phyloP scores from a whole-genome alignment of 164 flowering plant species.

The Stephania yunnanensis region DNA sequence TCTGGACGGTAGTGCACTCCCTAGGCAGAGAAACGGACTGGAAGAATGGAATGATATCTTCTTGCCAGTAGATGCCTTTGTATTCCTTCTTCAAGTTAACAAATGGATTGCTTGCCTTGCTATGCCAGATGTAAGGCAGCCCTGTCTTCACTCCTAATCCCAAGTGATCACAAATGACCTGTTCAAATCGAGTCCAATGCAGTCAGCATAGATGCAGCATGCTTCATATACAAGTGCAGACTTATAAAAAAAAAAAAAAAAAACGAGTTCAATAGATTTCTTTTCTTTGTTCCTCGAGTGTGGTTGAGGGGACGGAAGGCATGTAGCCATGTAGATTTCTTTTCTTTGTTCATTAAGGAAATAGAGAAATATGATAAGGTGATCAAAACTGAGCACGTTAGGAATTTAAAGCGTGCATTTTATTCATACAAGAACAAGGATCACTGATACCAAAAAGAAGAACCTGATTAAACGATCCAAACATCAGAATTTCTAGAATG shows the following conservation, averaged over 20 bases:
- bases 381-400: neutral
- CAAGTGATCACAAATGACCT: conserved; percentile 55
- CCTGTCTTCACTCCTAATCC: conserved; percentile 46
- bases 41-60: conserved; percentile 54
- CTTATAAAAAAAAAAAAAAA: too few species aligned
- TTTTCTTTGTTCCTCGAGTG: too few species aligned
- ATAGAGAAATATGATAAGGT: neutral
- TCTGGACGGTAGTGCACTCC: conserved; percentile 41
- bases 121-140: conserved; percentile 46
- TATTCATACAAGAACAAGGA: neutral
- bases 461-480: neutral
- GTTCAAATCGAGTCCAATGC: neutral
- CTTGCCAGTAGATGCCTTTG: conserved; percentile 50
- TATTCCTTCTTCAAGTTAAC: conserved; percentile 51
- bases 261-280: too few species aligned
- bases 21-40: conserved; percentile 37
- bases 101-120: conserved; percentile 65
- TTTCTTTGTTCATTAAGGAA: neutral
- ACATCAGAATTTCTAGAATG: neutral
- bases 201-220: neutral
- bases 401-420: too few species aligned
- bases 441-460: neutral
- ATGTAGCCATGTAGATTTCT: too few species aligned
- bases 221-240: too few species aligned
- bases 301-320: too few species aligned